phyloP scores from a whole-genome alignment of 2,329 filamentous ascomycete genomes.

The Stagonosporopsis tanaceti region DNA sequence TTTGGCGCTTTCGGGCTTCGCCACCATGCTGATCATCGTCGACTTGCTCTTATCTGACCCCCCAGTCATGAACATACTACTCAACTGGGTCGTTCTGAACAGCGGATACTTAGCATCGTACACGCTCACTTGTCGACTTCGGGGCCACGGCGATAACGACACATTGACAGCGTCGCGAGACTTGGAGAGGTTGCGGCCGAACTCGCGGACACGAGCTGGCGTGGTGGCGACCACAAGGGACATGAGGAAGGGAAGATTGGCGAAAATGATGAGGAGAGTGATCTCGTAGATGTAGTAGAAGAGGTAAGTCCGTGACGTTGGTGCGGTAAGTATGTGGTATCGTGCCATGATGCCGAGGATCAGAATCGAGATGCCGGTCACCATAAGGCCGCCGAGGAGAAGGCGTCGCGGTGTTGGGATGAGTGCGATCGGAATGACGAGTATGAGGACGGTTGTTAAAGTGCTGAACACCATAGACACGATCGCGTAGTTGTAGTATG shows the following conservation, averaged over 20 bases:
- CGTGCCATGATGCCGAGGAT: slow-evolving; percentile 28
- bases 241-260: slow-evolving; percentile 40
- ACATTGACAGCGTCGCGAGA: slow-evolving; percentile 11
- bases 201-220: slow-evolving; percentile 23
- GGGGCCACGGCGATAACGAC: slow-evolving; percentile 31
- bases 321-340: slow-evolving; percentile 18
- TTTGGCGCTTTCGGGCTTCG: slow-evolving; percentile 1
- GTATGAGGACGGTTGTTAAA: slow-evolving; percentile 26
- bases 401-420: slow-evolving; percentile 39
- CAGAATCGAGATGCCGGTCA: slow-evolving; percentile 28
- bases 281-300: slow-evolving; percentile 30
- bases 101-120: neutral
- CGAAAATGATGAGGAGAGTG: slow-evolving; percentile 30
- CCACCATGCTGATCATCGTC: neutral
- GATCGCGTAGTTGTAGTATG: slow-evolving; percentile 31
- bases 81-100: neutral
- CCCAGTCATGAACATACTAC: slow-evolving; percentile 3
- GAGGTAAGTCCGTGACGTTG: slow-evolving; percentile 19
- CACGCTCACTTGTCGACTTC: slow-evolving; percentile 14
- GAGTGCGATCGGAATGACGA: slow-evolving; percentile 36
- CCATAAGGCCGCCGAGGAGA: slow-evolving; percentile 31
- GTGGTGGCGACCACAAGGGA: slow-evolving; percentile 31
- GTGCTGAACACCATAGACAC: slow-evolving; percentile 18
- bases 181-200: slow-evolving; percentile 21
- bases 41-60: neutral